These are phyloP conservation scores for Saprolegnia diclina DNA, from an alignment of 352 stramenopile species.

Conservation along the genomic window DNA sequence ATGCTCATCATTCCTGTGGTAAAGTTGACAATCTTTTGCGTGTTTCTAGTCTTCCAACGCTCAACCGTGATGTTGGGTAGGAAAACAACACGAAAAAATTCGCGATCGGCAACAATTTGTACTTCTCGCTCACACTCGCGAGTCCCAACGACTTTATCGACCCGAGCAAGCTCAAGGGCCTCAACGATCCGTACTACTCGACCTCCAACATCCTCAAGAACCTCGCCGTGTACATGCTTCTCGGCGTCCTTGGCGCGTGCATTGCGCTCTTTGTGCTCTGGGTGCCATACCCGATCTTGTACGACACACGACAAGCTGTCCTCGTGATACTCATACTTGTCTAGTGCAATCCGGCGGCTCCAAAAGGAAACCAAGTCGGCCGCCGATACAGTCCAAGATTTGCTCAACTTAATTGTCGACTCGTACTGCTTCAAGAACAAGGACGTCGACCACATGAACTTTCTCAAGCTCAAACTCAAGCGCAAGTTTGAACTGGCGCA, in stretches of 20 bases:
- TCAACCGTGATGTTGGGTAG: neutral
- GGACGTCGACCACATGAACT: constrained; percentile 80
- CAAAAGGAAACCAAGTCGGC: constrained; percentile 43
- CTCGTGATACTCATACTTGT: neutral
- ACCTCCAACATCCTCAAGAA: constrained; percentile 65
- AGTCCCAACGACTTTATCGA: constrained; percentile 44
- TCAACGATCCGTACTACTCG: constrained; percentile 42
- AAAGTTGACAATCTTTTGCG: neutral
- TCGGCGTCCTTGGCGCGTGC: constrained; percentile 59
- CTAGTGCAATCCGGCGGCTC: constrained; percentile 52
- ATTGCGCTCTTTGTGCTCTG: constrained; percentile 73
- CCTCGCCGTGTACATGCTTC: constrained; percentile 68
- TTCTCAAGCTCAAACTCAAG: constrained; percentile 67
- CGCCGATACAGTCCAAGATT: constrained; percentile 51
- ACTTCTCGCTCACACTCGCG: constrained; percentile 73
- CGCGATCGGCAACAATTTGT: constrained; percentile 75
- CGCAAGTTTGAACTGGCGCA: constrained; percentile 58
- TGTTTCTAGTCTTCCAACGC: neutral
- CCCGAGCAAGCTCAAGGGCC: constrained; percentile 41
- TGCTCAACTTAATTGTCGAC: constrained; percentile 78
- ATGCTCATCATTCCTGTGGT: constrained; percentile 54
- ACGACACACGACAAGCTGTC: constrained; percentile 2
- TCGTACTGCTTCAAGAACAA: constrained; percentile 87
- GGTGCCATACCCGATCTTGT: constrained; percentile 74
- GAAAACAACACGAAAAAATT: constrained; percentile 81